Percentiles rank a stretch among this genome's conserved stretches.
These are phyloP conservation scores for Crithidia fasciculata DNA, from an alignment of 208 protist genomes.

Conservation along the genomic window DNA sequence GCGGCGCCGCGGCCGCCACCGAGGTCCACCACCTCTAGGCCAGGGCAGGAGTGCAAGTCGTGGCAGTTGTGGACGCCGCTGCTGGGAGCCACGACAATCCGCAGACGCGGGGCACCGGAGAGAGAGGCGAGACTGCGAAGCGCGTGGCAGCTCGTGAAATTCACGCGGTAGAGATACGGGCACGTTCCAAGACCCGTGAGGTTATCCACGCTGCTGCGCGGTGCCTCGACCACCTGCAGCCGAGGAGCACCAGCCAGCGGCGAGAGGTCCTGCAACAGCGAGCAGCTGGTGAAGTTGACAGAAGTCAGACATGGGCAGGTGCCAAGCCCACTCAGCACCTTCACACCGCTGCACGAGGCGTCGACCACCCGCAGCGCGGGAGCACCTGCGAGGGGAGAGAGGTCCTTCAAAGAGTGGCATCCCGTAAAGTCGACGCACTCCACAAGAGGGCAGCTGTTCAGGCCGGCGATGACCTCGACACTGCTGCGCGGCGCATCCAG, in stretches of 20 bases:
- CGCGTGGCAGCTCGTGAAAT: neutral
- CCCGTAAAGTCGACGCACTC: neutral
- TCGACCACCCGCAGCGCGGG: neutral
- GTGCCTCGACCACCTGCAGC: neutral
- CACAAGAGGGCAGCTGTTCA: neutral
- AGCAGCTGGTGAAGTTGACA: neutral
- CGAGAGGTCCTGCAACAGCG: neutral
- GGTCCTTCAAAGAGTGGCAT: neutral
- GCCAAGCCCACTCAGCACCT: neutral
- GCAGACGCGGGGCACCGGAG: conserved; percentile 1
- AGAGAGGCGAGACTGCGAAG: neutral
- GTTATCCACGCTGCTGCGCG: conserved; percentile 8
- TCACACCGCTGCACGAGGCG: neutral
- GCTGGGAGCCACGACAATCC: neutral
- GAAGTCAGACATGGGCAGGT: neutral
- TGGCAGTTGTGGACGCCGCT: neutral
- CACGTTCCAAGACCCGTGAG: neutral
- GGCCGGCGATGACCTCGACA: neutral
- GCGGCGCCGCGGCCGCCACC: neutral
- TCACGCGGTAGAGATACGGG: neutral
- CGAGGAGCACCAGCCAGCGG: neutral
- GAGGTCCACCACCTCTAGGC: conserved; percentile 2
- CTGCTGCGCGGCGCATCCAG: neutral
- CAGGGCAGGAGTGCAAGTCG: neutral
- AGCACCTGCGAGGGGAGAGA: neutral